phyloP scores from a whole-genome alignment of 805 yeast species.

The Isabelozyma heimii region DNA sequence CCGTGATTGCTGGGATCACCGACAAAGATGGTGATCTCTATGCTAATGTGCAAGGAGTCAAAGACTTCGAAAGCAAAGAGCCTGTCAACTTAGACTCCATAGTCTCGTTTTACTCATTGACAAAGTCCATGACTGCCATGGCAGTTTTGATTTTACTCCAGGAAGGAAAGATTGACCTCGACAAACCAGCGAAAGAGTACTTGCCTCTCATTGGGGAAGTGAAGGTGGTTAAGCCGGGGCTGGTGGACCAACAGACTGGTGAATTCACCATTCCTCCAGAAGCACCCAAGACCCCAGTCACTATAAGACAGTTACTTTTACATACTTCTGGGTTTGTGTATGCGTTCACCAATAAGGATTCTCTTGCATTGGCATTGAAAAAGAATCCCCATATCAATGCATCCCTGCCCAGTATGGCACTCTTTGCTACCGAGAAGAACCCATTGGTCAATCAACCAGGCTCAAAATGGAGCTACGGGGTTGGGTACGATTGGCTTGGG shows the following conservation, averaged over 20 bases:
- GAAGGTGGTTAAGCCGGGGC: conserved; percentile 23
- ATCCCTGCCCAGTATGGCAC: conserved; percentile 17
- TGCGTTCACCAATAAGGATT: conserved; percentile 28
- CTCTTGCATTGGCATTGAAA: conserved; percentile 17
- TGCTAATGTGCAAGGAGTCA: conserved; percentile 19
- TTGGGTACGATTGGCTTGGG: conserved; percentile 38
- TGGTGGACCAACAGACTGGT: conserved; percentile 23
- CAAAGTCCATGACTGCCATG: conserved; percentile 34
- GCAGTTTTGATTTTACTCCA: conserved; percentile 34
- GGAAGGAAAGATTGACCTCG: conserved; percentile 28
- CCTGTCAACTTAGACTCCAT: conserved; percentile 14
- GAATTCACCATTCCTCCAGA: conserved; percentile 17
- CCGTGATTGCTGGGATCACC: conserved; percentile 28
- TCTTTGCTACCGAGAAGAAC: conserved; percentile 23
- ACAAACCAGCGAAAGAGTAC: conserved; percentile 28
- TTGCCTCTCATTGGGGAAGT: conserved; percentile 30
- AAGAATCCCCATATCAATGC: conserved; percentile 14
- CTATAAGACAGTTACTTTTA: conserved; percentile 25
- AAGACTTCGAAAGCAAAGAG: conserved; percentile 12
- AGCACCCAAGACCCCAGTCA: conserved; percentile 20
- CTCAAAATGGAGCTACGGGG: conserved; percentile 35
- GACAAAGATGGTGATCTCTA: conserved; percentile 17
- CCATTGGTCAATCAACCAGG: conserved; percentile 39
- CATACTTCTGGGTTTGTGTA: conserved; percentile 38
- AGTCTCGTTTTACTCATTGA: conserved; percentile 24